Evolutionary conservation across 768 basidiomycete genomes (phyloP), one percentile per base, ranked within the genome.

Genomic region (Coprinopsis marcescibilis): DNA sequence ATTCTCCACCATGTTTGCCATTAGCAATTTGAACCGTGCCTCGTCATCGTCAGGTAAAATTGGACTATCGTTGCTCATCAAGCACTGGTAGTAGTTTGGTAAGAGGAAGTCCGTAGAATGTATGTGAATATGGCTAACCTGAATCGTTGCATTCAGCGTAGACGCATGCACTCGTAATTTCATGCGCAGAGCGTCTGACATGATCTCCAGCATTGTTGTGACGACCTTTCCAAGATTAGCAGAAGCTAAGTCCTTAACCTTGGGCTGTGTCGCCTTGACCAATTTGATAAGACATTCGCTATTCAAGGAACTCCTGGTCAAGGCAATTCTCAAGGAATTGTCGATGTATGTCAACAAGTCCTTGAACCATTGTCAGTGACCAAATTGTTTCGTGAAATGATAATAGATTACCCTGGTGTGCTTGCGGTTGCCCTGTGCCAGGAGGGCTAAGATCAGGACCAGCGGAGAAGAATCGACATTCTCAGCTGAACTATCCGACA

Each of bases 351-450:
- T 53, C 10, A 87, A 56, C 38, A 89, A n/a, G 58, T 30, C 83
- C 83, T 85, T 85, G 41, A 13, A 15, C 33, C 26, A 38, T 12
- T 10, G 50, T 12, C 19, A 46, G 36, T 27, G 51, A 48, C 43
- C 11, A 43, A 42, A 27, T 21, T 20, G 24, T 13, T 25, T 17
- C 45, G 43, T 21, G 17, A 24, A 33, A 50, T 40, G 20, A 29
- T 43, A 34, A 43, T 23, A 23, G 36, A 29, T 46, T 49, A 85
- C 85, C 49, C 77, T 69, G 55, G 70, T 72, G 36, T 76, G 68
- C 17, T 70, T 61, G 59, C 78, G 80, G 63, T 85, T 83, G 55
- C 80, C 71, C 46, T 79, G 71, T 12, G 84, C 65, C 24, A 88
- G 65, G 12, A 67, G 66, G 3, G 76, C 65, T 0, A 72, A 65